Conservation (phyloP, 2,329 filamentous ascomycete species). For the Gaeumannomyces tritici region DNA sequence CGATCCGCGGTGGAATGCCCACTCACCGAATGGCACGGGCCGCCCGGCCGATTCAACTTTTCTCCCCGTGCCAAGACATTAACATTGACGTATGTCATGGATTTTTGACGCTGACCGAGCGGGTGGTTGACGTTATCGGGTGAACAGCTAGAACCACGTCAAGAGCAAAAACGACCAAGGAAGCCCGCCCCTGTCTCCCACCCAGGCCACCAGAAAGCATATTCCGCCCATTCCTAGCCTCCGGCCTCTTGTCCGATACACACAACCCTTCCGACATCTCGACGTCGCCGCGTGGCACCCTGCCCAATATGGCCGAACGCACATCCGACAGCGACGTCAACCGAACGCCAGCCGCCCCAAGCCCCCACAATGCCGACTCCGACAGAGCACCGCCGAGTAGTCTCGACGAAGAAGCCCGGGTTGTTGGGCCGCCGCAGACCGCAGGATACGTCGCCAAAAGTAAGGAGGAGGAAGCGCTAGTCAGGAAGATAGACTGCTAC, state of each 20-base stretch:
- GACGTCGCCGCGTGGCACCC: background rate
- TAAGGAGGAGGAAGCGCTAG: background rate
- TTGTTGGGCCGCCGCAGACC: slow-evolving; percentile 30
- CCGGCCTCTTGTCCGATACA: background rate
- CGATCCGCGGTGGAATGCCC: background rate
- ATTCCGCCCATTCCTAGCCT: background rate
- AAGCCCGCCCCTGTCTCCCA: background rate
- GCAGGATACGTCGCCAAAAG: slow-evolving; percentile 7
- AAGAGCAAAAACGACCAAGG: background rate
- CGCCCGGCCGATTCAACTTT: too few species aligned
- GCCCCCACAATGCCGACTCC: background rate
- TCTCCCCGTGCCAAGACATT: background rate
- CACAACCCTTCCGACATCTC: background rate
- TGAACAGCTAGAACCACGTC: background rate
- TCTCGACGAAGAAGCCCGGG: background rate
- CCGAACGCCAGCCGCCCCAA: background rate
- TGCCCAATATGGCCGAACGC: background rate
- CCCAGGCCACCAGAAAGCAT: background rate
- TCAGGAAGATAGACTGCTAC: background rate
- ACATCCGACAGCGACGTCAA: too few species aligned
- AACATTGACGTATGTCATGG: background rate
- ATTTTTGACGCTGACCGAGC: background rate
- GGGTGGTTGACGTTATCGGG: too few species aligned
- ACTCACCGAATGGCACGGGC: too few species aligned
- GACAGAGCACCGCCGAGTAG: background rate